Evolutionary conservation across 768 basidiomycete species (phyloP), one percentile per base, ranked within the genome.

Genomic region (Rubroboletus pulcherrimus): DNA sequence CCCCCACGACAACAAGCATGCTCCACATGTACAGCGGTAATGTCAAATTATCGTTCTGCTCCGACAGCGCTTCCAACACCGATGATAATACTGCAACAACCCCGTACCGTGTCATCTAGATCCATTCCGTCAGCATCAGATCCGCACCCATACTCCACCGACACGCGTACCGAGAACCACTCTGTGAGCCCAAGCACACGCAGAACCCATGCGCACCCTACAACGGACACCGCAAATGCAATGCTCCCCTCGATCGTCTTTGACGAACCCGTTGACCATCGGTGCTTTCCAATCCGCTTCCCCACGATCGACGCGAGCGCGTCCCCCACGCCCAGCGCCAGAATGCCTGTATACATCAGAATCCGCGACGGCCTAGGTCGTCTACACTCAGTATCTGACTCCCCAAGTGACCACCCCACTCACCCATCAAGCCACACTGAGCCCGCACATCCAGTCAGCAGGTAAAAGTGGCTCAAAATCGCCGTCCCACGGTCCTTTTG

Each of bases 11-110:
- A 33, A 86, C 85, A 34, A 93, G 76, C 74, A 93, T 77, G 67
- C 90, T 89, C 93, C 94, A 99, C 77, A 95, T 86, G 71, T 89
- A 98, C 72, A 98, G 74, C n/a, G 97, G 96, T 58, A 99, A 77
- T 40, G 91, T 93, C 61, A 99, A 78, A 73, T 99, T 99, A 74
- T 99, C 97, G 73, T 98, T 98, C 74, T 99, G 97, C 67, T 88
- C 87, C 19, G 92, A 93, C 54, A 94, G 72, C 15, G 93, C 97
- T 74, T 99, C 97, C 60, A 98, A 78, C 41, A 91, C 69, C 3
- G 85, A 84, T 5, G 89, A 78, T 40, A 89, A 66, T n/a, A 73
- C 70, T 30, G 86, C 78, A 31, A 88, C 85, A 43, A 79, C 62
- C 14, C 78, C 70, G 70, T 95, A 98, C 26, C 85, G 78, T 43